phyloP scores from a whole-genome alignment of 1,284 basidiomycete genomes.

The Marasmius fiardii region DNA sequence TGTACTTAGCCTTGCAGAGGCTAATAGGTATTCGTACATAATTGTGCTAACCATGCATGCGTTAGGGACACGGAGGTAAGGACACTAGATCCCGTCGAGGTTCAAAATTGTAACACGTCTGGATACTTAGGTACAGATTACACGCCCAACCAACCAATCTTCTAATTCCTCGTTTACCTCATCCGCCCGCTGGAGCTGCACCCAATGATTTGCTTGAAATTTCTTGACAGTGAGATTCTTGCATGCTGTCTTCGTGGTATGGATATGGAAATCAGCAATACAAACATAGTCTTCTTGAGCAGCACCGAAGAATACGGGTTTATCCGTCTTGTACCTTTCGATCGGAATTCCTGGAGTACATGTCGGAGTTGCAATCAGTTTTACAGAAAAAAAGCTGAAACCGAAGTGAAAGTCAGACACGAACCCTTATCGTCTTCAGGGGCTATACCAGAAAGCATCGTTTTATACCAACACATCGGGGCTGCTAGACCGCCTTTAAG shows the following conservation, averaged over 20 bases:
- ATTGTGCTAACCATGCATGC: no score
- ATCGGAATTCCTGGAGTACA: conserved; percentile 2
- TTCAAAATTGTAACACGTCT: no score
- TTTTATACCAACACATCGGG: conserved; percentile 2
- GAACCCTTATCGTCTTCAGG: conserved; percentile 4
- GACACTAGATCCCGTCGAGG: no score
- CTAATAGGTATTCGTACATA: no score
- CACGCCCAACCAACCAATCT: conserved; percentile 1
- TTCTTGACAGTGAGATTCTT: not conserved
- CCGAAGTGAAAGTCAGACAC: not conserved
- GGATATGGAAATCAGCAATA: not conserved
- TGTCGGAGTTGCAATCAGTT: not conserved
- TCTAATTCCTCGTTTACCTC: conserved; percentile 5
- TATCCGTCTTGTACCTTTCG: not conserved
- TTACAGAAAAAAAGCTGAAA: not conserved
- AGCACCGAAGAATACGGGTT: not conserved
- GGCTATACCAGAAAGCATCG: not conserved
- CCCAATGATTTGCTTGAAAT: conserved; percentile 3
- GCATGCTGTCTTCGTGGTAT: not conserved
- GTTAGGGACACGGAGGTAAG: no score
- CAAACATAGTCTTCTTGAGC: not conserved
- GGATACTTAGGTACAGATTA: no score
- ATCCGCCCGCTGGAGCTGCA: conserved; percentile 1
- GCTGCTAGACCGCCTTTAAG: conserved; percentile 14
- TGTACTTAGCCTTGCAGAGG: no score